Percentiles rank a stretch among this genome's conserved stretches.
Evolutionary conservation across 805 yeast genomes (phyloP).

Genomic region (Lipomyces starkeyi): DNA sequence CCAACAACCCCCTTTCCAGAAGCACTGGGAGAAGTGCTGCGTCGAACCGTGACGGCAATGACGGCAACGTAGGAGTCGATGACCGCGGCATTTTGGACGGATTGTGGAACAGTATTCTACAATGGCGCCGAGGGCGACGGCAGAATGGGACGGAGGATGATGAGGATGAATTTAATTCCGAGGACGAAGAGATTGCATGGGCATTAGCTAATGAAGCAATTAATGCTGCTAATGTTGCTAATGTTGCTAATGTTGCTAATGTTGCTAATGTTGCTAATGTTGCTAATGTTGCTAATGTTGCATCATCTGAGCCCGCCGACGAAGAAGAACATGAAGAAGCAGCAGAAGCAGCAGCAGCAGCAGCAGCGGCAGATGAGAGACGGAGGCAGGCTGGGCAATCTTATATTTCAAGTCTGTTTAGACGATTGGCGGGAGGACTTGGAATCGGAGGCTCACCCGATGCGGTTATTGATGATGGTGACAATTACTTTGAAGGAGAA

Average conservation of each 20-base stretch:
- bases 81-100: constrained; percentile 25
- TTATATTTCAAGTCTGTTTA: constrained; percentile 8
- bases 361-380: background rate
- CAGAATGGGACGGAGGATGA: constrained; percentile 9
- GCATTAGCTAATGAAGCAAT: constrained; percentile 15
- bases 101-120: constrained; percentile 26
- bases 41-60: constrained; percentile 8
- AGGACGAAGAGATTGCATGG: constrained; percentile 23
- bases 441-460: constrained; percentile 1
- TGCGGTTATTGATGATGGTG: constrained; percentile 2
- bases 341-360: background rate
- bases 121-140: constrained; percentile 24
- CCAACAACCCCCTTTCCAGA: constrained; percentile 7
- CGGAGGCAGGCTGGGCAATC: constrained; percentile 8
- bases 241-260: background rate
- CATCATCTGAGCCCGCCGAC: background rate
- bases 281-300: background rate
- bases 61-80: constrained; percentile 17
- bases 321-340: background rate
- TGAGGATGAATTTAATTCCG: constrained; percentile 12
- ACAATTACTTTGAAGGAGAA: constrained; percentile 9
- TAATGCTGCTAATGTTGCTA: background rate
- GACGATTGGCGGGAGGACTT: background rate
- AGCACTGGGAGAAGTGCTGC: background rate
- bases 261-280: background rate